Evolutionary conservation across 208 protist genomes (phyloP), one percentile per base, ranked within the genome.

Genomic region (Herpetomonas tarakana): DNA sequence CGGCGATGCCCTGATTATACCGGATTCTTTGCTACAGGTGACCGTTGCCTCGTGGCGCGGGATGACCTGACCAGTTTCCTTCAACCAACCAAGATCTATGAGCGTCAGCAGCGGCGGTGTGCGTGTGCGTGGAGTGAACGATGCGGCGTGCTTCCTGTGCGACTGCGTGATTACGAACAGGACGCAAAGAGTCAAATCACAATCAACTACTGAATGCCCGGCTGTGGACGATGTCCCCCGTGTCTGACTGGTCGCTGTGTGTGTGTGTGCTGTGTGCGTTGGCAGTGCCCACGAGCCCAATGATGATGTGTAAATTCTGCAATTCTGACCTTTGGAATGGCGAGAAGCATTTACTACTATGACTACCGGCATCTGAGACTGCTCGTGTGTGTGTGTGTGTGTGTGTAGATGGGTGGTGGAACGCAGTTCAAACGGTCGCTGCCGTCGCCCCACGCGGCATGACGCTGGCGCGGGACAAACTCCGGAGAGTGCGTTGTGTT

Each of bases 71-170:
- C 22, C 22, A 46, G 45, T 68, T 65, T 59, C 29, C 57, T 21
- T 35, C 61, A 63, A 74, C 66, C 72, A 78, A 78, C 72, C 72
- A 71, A 78, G 67, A 78, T 78, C 72, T 62, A 78, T 78, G 72
- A n/a, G n/a, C n/a, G n/a, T n/a, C n/a, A n/a, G n/a, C n/a, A n/a
- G n/a, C n/a, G 4, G 0, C 16, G 19, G 16, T 55, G 28, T 54
- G 51, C 19, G 11, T 27, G 35, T 52, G 58, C 24, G 27, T 53
- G 58, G n/a, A n/a, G n/a, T n/a, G n/a, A n/a, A n/a, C n/a, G n/a
- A n/a, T n/a, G n/a, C n/a, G n/a, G n/a, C n/a, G n/a, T n/a, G n/a
- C n/a, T 14, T 38, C 24, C 30, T 18, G 26, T 26, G 51, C 6
- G 52, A 38, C 49, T n/a, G 24, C 30, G 65, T 71, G 65, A 71